phyloP scores from a whole-genome alignment of 108 stramenopile genomes.

The Pelagomonas calceolata region DNA sequence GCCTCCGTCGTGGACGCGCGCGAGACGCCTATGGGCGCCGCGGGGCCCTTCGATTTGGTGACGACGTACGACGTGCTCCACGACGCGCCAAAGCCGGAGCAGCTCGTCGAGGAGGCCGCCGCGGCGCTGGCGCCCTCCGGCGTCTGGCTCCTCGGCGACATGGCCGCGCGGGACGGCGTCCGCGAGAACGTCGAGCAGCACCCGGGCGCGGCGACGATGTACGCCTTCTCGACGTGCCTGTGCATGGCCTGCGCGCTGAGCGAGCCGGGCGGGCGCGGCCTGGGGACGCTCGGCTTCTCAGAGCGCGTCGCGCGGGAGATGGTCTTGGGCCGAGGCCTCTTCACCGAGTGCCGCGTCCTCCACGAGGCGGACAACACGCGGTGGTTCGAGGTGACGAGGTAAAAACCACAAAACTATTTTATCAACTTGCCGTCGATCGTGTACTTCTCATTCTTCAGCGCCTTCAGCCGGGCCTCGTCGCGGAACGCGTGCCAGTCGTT shows the following conservation, averaged over 20 bases:
- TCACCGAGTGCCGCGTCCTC: conserved; percentile 5
- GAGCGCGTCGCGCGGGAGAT: conserved; percentile 17
- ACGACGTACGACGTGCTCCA: conserved; percentile 22
- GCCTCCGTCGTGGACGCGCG: conserved; percentile 14
- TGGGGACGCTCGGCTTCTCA: conserved; percentile 20
- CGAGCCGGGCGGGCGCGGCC: conserved; percentile 14
- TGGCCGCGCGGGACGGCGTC: background rate
- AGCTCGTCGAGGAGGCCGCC: conserved; percentile 12
- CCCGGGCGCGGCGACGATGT: conserved; percentile 7
- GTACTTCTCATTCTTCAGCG: no score
- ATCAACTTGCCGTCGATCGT: no score
- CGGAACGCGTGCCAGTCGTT: no score
- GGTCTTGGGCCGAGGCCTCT: conserved; percentile 8
- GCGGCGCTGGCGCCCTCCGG: conserved; percentile 15
- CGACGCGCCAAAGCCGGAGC: conserved; percentile 17
- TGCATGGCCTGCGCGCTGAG: conserved; percentile 19
- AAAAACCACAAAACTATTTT: no score
- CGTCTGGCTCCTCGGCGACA: conserved; percentile 19
- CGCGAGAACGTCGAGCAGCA: conserved; percentile 12
- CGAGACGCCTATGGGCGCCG: conserved; percentile 13
- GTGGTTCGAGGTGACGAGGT: no score
- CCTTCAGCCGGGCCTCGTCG: no score
- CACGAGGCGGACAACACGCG: conserved; percentile 2
- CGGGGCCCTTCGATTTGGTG: conserved; percentile 14
- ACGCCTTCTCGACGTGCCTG: conserved; percentile 22